Conservation (phyloP, 2,329 filamentous ascomycete species). For the Neofusicoccum umdonicola region DNA sequence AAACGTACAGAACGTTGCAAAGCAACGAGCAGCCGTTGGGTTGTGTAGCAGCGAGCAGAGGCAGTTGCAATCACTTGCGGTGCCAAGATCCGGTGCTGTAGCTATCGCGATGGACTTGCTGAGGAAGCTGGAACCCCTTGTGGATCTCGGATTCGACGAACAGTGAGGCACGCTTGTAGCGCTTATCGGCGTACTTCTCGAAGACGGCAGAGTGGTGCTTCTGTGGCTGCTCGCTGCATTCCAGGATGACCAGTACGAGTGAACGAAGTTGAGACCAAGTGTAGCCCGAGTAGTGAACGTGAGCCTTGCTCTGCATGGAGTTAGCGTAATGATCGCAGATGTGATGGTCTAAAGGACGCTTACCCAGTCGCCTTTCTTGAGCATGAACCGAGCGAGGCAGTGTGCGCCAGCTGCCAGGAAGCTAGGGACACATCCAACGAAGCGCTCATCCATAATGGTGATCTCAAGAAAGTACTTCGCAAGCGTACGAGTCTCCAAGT, state of each 20-base stretch:
- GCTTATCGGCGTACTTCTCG: conserved; percentile 86
- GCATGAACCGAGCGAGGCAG: conserved; percentile 82
- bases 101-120: conserved; percentile 28
- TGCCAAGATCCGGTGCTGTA: conserved; percentile 1
- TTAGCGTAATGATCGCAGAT: conserved; percentile 33
- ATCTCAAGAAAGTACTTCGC: conserved; percentile 98
- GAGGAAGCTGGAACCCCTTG: conserved; percentile 56
- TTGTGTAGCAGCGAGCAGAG: neutral
- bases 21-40: neutral
- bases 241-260: conserved; percentile 73
- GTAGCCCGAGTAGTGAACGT: conserved; percentile 92
- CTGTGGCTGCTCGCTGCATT: conserved; percentile 79
- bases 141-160: conserved; percentile 75
- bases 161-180: conserved; percentile 79
- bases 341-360: conserved; percentile 37
- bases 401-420: conserved; percentile 89
- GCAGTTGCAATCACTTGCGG: neutral
- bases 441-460: conserved; percentile 96
- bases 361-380: conserved; percentile 93
- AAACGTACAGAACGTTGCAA: neutral
- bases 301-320: conserved; percentile 64
- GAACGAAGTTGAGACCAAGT: conserved; percentile 80
- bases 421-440: conserved; percentile 86
- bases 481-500: conserved; percentile 88
- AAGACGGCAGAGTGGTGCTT: conserved; percentile 84